Evolutionary conservation across 1,284 basidiomycete species (phyloP).

Genomic region (Xerocomus minutiporus): DNA sequence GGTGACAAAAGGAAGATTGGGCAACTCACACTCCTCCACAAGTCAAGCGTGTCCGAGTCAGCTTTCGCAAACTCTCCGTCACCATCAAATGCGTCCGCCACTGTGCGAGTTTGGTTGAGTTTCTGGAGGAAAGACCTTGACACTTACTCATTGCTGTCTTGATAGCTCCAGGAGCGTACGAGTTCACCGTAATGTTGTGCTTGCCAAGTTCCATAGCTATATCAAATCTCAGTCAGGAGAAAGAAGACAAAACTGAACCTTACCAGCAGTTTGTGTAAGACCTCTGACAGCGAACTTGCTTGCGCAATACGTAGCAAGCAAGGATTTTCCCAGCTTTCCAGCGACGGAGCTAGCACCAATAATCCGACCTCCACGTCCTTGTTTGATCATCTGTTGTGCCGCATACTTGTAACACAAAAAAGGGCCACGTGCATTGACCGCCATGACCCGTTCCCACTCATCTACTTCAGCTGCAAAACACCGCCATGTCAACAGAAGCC

Average conservation of each 20-base stretch:
- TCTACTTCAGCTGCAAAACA: conserved; percentile 17
- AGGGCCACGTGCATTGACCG: conserved; percentile 9
- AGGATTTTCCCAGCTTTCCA: conserved; percentile 10
- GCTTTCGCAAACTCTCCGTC: neutral
- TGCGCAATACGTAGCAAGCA: conserved; percentile 17
- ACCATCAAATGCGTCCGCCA: too few relatives aligned
- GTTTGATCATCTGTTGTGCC: conserved; percentile 34
- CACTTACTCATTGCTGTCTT: neutral
- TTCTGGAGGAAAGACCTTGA: neutral
- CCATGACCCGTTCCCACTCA: conserved; percentile 25
- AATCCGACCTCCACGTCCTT: conserved; percentile 37
- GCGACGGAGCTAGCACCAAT: conserved; percentile 32
- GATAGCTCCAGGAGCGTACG: conserved; percentile 20
- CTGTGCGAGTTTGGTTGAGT: neutral
- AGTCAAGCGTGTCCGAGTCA: neutral
- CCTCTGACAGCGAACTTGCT: conserved; percentile 33
- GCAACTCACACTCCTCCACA: neutral
- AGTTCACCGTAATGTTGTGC: conserved; percentile 24
- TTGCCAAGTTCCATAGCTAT: conserved; percentile 31
- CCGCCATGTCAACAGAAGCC: neutral
- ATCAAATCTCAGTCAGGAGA: neutral
- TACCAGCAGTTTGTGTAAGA: conserved; percentile 26
- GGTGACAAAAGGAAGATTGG: too few relatives aligned
- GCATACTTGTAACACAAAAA: conserved; percentile 17
- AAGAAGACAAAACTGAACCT: neutral